Evolutionary conservation across 176 grass and related monocot species (phyloP).

Genomic region (Oryza brachyantha): DNA sequence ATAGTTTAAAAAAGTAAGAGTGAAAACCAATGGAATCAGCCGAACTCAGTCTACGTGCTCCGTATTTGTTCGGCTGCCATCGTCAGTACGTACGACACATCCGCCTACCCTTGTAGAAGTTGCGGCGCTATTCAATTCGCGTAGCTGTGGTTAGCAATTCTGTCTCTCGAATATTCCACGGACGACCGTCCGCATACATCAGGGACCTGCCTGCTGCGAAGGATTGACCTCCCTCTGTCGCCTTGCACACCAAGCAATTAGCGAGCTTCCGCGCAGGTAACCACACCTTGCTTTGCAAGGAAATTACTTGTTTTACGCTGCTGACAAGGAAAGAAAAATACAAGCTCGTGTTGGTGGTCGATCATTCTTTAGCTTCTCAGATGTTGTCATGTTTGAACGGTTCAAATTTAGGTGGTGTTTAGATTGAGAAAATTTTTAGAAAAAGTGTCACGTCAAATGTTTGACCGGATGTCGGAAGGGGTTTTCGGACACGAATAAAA

Average conservation of each 20-base stretch:
- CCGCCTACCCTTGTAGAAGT: background rate
- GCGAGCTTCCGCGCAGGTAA: background rate
- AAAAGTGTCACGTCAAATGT: too few species aligned
- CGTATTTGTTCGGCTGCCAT: background rate
- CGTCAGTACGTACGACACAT: background rate
- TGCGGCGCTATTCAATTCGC: background rate
- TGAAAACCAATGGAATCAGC: too few species aligned
- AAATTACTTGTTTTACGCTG: background rate
- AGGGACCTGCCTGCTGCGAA: background rate
- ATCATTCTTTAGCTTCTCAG: background rate
- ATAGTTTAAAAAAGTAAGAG: too few species aligned
- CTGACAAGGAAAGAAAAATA: background rate
- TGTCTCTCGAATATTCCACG: background rate
- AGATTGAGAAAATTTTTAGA: too few species aligned
- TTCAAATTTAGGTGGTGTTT: too few species aligned
- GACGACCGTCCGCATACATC: background rate
- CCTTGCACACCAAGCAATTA: conserved; percentile 24
- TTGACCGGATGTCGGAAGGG: too few species aligned
- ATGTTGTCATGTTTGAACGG: background rate
- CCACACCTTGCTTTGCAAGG: background rate
- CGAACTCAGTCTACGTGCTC: too few species aligned
- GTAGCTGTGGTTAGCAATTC: background rate
- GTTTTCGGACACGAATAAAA: too few species aligned
- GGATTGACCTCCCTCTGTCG: background rate
- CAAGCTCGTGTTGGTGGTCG: background rate